Evolutionary conservation across 345 rosid genomes (phyloP), one percentile per base, ranked within the genome.

Genomic region (Hibiscus syriacus): DNA sequence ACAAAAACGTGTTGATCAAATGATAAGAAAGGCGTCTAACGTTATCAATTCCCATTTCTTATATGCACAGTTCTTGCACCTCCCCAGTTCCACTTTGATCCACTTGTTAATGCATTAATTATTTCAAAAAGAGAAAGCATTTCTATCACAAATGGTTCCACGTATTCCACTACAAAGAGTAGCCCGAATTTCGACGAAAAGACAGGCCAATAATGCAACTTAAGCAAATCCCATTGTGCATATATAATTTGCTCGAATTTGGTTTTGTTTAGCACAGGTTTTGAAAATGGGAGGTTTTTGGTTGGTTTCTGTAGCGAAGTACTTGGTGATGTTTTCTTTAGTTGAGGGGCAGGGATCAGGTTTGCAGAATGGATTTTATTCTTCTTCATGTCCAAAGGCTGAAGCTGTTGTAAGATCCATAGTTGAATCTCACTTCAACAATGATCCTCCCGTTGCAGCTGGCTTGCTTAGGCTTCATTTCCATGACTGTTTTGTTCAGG

Each of bases 401-500:
- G 89, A 82, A 76, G 59, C 76, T 2, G 69, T 77, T 7, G 85
- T 86, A 45, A 77, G 90, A 74, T 86, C 90, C 14, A 72, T 82
- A 1, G 89, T 88, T 77, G 78, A 82, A 74, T 78, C 87, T 34
- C 71, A 86, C 80, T 82, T 86, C 61, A 78, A 73, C 22, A 75
- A 80, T 61, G 90, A 88, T 81, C 85, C 88, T 19, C 68, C 85
- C 7, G 45, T 88, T 46, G 84, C 90, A 1, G 78, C 90, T 54
- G 93, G 76, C 64, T 80, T 87, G 81, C 86, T 85, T 16, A 84
- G 93, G 81, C 87, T 87, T 77, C 92, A 87, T 55, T 85, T 87
- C 69, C 93, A 87, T 43, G 90, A 87, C 52, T 87, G 90, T 36
- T 87, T 85, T 53, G 90, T 85, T 60, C 90, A 87, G 88, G 90